Conservation (phyloP, 139 green algal genomes). For the Chlamydomonas schloesseri region DNA sequence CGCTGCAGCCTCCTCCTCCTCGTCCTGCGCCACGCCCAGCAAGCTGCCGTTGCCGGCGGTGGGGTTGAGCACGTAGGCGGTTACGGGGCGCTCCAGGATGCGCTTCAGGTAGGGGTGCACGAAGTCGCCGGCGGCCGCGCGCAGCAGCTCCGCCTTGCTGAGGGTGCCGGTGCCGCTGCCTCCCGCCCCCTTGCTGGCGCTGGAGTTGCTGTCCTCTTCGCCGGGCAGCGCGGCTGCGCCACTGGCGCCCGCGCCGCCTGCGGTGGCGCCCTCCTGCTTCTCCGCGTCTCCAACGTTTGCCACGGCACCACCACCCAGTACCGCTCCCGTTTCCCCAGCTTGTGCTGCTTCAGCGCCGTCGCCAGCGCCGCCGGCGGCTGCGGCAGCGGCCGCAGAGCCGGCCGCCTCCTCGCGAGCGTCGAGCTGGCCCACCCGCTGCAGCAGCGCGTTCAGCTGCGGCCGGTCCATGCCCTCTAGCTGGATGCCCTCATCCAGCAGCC, state of each 20-base stretch:
- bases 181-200: not conserved
- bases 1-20: not conserved
- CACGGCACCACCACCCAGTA: no score
- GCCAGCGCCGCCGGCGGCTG: no score
- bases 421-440: not conserved
- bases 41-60: constrained; percentile 35
- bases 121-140: constrained; percentile 42
- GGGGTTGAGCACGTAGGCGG: constrained; percentile 55
- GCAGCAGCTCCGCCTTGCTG: not conserved
- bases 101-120: constrained; percentile 73
- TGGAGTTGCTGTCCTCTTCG: constrained; percentile 14
- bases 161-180: not conserved
- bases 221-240: not conserved
- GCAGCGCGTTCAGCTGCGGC: constrained; percentile 5
- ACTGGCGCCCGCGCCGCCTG: not conserved
- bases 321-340: no score
- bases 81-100: constrained; percentile 59
- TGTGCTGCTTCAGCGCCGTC: no score
- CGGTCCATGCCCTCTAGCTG: not conserved
- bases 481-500: not conserved
- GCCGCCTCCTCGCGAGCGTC: not conserved
- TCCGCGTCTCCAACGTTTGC: no score
- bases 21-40: constrained; percentile 7
- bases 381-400: no score
- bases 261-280: not conserved